Base-by-base conservation (phyloP, 352 stramenopile genomes). In the Pythium monospermum region DNA sequence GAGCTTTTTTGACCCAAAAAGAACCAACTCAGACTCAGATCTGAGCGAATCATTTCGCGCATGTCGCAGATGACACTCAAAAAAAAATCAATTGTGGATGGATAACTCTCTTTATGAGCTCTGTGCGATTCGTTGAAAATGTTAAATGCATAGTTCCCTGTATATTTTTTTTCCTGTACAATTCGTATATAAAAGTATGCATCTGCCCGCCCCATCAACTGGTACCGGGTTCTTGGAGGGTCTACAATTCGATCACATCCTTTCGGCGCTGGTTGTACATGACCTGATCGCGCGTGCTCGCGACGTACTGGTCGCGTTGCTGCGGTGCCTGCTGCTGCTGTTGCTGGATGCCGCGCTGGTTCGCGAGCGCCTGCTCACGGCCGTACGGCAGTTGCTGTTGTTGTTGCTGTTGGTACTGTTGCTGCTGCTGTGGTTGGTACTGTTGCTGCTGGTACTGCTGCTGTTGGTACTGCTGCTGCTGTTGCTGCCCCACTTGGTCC, bases 241-340 rank as follows among this genome's bases (percentile, higher is more conserved):
- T 46, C 49, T 53, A 66, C 40, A 66, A 47, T 51, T 66, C 58
- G 6, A 66, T 51, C 8, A 66, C 58, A 35, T 66, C 58, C 33
- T 60, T 66, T n/a, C 58, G 58, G 23, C 58, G 57, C 33, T 61
- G 53, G 56, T 64, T 54, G 49, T 64, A 64, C 42, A 56, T 39
- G 22, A 48, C 55, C 55, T 63, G 47, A 41, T 63, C 53, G 21
- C 48, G 55, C 25, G 55, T 53, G 53, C 31, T 39, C 33, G 49
- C 44, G 1, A 33, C 56, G 43, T 58, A 55, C 49, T 28, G 55
- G 25, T 27, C 33, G 25, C 35, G 43, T 11, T 45, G 53, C 26
- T 60, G 44, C 15, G 45, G 25, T 22, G 44, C 37, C 30, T 56
- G 52, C 46, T 56, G 54, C 13, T 52, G 37, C 21, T 30, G n/a